These are phyloP conservation scores for Colletotrichum shisoi DNA, from an alignment of 2,329 filamentous ascomycete genomes.

Conservation along the genomic window DNA sequence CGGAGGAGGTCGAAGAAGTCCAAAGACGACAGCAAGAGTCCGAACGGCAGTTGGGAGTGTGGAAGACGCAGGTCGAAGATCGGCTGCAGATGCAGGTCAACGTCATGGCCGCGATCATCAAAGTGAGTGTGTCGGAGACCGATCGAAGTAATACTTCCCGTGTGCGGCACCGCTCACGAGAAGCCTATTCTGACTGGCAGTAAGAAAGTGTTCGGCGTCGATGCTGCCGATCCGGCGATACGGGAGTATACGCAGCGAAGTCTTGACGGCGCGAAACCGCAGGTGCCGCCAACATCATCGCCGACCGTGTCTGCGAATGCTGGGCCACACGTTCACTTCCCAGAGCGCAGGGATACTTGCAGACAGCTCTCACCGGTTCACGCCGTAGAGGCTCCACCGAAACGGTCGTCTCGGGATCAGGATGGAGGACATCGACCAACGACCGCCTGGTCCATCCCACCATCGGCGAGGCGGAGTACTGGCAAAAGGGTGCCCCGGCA, in stretches of 20 bases:
- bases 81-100: constrained; percentile 26
- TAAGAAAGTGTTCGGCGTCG: constrained; percentile 4
- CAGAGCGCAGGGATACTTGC: background rate
- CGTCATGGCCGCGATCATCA: constrained; percentile 17
- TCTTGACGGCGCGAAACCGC: too few species aligned
- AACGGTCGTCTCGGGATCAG: background rate
- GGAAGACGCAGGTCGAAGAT: constrained; percentile 17
- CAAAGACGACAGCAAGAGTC: constrained; percentile 2
- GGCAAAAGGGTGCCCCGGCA: constrained; percentile 21
- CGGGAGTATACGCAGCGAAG: background rate
- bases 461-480: constrained; percentile 10
- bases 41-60: background rate
- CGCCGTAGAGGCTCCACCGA: too few species aligned
- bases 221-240: background rate
- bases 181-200: background rate
- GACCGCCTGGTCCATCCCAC: background rate
- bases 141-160: too few species aligned
- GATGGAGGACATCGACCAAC: background rate
- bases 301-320: background rate
- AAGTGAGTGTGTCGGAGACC: background rate
- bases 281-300: background rate
- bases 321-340: background rate
- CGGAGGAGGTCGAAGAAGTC: constrained; percentile 5
- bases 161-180: too few species aligned
- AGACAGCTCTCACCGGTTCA: background rate